Conservation (phyloP, 1,284 basidiomycete species). For the Laetiporus sulphureus region DNA sequence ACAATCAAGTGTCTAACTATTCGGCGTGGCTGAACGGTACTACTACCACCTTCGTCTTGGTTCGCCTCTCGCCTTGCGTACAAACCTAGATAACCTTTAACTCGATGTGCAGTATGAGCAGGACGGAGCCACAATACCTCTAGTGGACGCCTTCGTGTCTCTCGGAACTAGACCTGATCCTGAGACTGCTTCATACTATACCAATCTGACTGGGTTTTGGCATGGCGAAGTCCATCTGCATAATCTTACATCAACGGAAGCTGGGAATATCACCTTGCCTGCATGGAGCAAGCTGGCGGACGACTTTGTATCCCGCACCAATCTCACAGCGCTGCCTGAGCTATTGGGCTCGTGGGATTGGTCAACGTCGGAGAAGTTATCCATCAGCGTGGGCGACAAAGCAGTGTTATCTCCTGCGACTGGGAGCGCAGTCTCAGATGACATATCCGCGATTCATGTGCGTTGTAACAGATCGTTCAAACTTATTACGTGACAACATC, state of each 20-base stretch:
- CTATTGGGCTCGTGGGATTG: slow-evolving; percentile 61
- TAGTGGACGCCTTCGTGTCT: slow-evolving; percentile 46
- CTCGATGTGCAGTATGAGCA: slow-evolving; percentile 43
- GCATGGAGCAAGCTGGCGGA: slow-evolving; percentile 47
- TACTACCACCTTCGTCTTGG: slow-evolving; percentile 58
- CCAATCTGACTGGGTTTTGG: slow-evolving; percentile 72
- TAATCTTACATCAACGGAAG: slow-evolving; percentile 50
- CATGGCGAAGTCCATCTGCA: slow-evolving; percentile 53
- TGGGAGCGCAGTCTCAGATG: slow-evolving; percentile 29
- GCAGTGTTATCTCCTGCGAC: slow-evolving; percentile 26
- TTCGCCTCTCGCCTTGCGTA: slow-evolving; percentile 27
- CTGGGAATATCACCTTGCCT: slow-evolving; percentile 7
- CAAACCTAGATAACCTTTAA: too few relatives aligned
- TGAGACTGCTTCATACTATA: slow-evolving; percentile 51
- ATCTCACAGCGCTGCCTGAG: slow-evolving; percentile 36
- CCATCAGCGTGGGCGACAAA: slow-evolving; percentile 62
- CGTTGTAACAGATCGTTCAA: slow-evolving; percentile 22
- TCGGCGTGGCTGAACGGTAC: slow-evolving; percentile 71
- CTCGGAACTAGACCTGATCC: slow-evolving; percentile 42
- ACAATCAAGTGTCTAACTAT: slow-evolving; percentile 59
- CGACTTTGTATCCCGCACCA: slow-evolving; percentile 39
- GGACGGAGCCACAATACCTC: slow-evolving; percentile 34
- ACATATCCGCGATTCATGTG: slow-evolving; percentile 60
- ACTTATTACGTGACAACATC: too few relatives aligned
- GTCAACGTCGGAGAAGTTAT: slow-evolving; percentile 52